Evolutionary conservation across 257 asterid species (phyloP).

Genomic region (Fraxinus excelsior): DNA sequence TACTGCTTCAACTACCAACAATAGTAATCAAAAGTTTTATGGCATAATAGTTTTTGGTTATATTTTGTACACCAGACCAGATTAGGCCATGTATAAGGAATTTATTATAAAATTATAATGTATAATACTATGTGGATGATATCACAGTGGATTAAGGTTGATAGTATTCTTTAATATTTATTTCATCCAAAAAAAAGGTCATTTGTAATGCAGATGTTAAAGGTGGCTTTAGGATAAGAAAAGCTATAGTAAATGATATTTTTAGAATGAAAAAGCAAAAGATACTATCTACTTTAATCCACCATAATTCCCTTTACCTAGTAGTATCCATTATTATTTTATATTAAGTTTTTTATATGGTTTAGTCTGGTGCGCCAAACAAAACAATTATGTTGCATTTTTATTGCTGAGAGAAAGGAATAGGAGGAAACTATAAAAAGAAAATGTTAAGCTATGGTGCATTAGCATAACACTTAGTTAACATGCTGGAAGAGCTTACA

Average conservation of each 20-base stretch:
- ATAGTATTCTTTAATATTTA: background rate
- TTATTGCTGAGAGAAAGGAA: background rate
- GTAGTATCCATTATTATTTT: background rate
- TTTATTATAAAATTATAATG: background rate
- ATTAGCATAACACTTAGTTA: background rate
- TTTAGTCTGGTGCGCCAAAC: background rate
- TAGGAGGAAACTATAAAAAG: background rate
- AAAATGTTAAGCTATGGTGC: background rate
- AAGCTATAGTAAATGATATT: background rate
- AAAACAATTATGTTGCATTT: background rate
- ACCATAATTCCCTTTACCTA: background rate
- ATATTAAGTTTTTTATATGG: background rate
- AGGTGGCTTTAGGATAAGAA: background rate
- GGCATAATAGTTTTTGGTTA: background rate
- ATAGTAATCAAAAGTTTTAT: background rate
- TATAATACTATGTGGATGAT: background rate
- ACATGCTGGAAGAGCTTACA: slow-evolving; percentile 42
- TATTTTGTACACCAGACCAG: background rate
- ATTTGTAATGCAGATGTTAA: background rate
- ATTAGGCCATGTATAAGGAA: background rate
- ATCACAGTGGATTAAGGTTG: background rate
- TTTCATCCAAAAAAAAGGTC: background rate
- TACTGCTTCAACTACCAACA: background rate
- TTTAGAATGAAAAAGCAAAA: background rate
- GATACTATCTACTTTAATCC: background rate